Conservation (phyloP, 2,329 filamentous ascomycete genomes). For the Scytalidium sp. region DNA sequence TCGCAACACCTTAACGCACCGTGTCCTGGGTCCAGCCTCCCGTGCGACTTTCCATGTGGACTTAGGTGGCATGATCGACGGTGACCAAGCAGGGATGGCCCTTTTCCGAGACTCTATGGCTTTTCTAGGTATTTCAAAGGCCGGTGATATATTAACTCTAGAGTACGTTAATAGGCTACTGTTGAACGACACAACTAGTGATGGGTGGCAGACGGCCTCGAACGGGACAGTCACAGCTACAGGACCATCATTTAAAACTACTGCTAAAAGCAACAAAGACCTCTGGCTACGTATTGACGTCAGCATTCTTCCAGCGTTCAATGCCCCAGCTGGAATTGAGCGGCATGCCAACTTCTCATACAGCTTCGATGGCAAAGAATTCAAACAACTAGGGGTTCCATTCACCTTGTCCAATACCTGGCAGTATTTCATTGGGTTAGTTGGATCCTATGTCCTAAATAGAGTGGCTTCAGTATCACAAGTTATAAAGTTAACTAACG, state of each 20-base stretch:
- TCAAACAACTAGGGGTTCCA: conserved; percentile 29
- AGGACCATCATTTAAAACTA: conserved; percentile 25
- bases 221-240: conserved; percentile 30
- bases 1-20: conserved; percentile 45
- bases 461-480: neutral
- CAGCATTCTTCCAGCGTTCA: conserved; percentile 25
- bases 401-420: conserved; percentile 39
- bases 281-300: conserved; percentile 36
- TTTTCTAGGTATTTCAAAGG: conserved; percentile 47
- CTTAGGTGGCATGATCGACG: conserved; percentile 43
- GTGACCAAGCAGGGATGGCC: conserved; percentile 50
- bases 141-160: conserved; percentile 7
- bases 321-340: conserved; percentile 26
- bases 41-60: conserved; percentile 48
- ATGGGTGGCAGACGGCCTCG: conserved; percentile 28
- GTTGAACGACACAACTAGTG: conserved; percentile 28
- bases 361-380: conserved; percentile 39
- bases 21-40: conserved; percentile 42
- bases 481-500: neutral
- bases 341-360: conserved; percentile 36
- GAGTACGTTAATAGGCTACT: conserved; percentile 11
- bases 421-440: conserved; percentile 44
- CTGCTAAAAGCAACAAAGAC: conserved; percentile 13
- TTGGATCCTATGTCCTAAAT: neutral
- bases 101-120: conserved; percentile 51